Conservation (phyloP, 2,329 filamentous ascomycete species). For the Thielaviopsis ethacetica region DNA sequence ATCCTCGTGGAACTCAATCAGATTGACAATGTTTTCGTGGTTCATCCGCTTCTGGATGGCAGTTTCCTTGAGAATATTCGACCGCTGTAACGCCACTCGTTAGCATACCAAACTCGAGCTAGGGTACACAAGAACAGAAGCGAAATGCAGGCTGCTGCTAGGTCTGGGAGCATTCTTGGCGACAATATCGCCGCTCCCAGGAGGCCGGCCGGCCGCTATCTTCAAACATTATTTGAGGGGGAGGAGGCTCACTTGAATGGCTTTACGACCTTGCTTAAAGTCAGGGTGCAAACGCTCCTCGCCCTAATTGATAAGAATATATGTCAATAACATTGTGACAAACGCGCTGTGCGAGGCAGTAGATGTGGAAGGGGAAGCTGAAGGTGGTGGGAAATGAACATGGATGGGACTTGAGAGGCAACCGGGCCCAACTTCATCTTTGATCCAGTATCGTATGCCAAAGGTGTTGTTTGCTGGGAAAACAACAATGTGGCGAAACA, state of each 20-base stretch:
- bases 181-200: too few species aligned
- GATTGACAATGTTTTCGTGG: conserved; percentile 87
- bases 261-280: conserved; percentile 87
- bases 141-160: background rate
- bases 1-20: conserved; percentile 87
- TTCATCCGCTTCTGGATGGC: conserved; percentile 97
- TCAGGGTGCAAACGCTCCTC: conserved; percentile 87
- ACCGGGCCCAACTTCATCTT: background rate
- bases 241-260: conserved; percentile 69
- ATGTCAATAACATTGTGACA: conserved; percentile 10
- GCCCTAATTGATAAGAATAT: conserved; percentile 47
- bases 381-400: background rate
- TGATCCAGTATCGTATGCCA: background rate
- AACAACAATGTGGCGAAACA: conserved; percentile 13
- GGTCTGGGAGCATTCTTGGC: background rate
- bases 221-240: background rate
- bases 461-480: background rate
- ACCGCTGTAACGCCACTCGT: conserved; percentile 43
- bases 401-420: background rate
- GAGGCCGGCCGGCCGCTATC: too few species aligned
- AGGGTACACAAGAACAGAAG: background rate
- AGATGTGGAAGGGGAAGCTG: conserved; percentile 9
- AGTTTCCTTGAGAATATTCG: conserved; percentile 96
- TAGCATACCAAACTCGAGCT: background rate
- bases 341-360: background rate